A percentile compares a stretch with the other conserved stretches of the same genome.
These are phyloP conservation scores for Pichia norvegensis DNA, from an alignment of 1,139 yeast species.

Conservation along the genomic window DNA sequence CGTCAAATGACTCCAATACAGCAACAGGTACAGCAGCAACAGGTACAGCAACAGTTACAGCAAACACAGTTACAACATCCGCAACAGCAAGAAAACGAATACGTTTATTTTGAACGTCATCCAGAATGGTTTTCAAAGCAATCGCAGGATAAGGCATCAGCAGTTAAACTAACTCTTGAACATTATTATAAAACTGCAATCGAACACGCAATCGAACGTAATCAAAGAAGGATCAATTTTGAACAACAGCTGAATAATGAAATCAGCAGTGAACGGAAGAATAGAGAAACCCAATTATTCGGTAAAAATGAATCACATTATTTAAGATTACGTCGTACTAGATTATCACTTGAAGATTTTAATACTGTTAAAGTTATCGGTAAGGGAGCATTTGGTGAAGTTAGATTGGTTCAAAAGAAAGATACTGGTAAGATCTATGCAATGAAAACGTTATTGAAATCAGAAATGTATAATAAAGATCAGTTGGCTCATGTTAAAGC, in stretches of 20 bases:
- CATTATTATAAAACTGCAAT: conserved; percentile 72
- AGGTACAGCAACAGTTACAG: conserved; percentile 19
- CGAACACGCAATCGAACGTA: conserved; percentile 72
- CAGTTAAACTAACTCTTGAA: conserved; percentile 62
- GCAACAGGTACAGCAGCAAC: conserved; percentile 19
- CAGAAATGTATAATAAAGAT: conserved; percentile 78
- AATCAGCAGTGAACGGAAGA: conserved; percentile 64
- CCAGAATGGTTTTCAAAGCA: conserved; percentile 65
- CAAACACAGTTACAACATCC: background rate
- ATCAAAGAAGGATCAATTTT: conserved; percentile 66
- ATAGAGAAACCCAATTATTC: conserved; percentile 60
- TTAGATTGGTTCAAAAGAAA: conserved; percentile 69
- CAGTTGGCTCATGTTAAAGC: conserved; percentile 82
- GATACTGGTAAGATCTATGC: conserved; percentile 83
- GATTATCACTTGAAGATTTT: conserved; percentile 66
- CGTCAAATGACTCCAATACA: background rate
- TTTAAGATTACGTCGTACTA: conserved; percentile 65
- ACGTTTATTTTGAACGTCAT: conserved; percentile 76
- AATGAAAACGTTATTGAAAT: conserved; percentile 70
- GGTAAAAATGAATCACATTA: conserved; percentile 76
- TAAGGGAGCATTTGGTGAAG: conserved; percentile 85
- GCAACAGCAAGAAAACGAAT: conserved; percentile 24
- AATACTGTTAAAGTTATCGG: conserved; percentile 77
- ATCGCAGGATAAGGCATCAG: conserved; percentile 68
- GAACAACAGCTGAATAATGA: conserved; percentile 62